Evolutionary conservation across 106 monocot species (phyloP).

Genomic region (Gastrodia elata): DNA sequence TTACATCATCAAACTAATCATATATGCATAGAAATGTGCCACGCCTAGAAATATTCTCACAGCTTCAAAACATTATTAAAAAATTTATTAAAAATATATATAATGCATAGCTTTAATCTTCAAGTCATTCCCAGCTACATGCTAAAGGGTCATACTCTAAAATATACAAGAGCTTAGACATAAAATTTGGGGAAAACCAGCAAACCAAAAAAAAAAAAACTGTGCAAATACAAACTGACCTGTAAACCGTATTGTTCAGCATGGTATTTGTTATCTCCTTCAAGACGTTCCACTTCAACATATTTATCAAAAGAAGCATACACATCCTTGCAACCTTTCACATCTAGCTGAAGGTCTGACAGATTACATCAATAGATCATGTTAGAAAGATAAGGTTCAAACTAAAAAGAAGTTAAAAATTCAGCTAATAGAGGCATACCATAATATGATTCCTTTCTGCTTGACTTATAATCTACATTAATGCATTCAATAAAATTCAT

Average conservation of each 20-base stretch:
- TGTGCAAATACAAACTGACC: constrained; percentile 28
- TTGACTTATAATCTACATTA: constrained; percentile 73
- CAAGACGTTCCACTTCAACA: constrained; percentile 84
- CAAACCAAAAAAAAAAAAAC: background rate
- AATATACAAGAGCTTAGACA: background rate
- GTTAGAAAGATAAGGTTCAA: background rate
- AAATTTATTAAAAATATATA: background rate
- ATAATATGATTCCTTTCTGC: constrained; percentile 73
- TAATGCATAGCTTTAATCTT: background rate
- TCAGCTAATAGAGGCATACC: constrained; percentile 24
- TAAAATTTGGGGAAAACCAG: background rate
- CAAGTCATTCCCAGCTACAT: background rate
- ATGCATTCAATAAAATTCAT: constrained; percentile 87
- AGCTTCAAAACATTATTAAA: background rate
- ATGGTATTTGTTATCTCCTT: constrained; percentile 94
- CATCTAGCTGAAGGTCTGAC: constrained; percentile 81
- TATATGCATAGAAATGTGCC: background rate
- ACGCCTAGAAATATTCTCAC: background rate
- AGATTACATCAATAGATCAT: background rate
- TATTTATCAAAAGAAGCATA: constrained; percentile 96
- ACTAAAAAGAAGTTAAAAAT: background rate
- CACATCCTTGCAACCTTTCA: constrained; percentile 84
- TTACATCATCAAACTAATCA: background rate
- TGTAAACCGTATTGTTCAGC: constrained; percentile 83
- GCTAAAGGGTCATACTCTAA: background rate